A percentile compares a stretch with the other conserved stretches of the same genome.
Conservation (phyloP, 2,329 filamentous ascomycete species). For the Immersiporthe knoxdaviesiana region DNA sequence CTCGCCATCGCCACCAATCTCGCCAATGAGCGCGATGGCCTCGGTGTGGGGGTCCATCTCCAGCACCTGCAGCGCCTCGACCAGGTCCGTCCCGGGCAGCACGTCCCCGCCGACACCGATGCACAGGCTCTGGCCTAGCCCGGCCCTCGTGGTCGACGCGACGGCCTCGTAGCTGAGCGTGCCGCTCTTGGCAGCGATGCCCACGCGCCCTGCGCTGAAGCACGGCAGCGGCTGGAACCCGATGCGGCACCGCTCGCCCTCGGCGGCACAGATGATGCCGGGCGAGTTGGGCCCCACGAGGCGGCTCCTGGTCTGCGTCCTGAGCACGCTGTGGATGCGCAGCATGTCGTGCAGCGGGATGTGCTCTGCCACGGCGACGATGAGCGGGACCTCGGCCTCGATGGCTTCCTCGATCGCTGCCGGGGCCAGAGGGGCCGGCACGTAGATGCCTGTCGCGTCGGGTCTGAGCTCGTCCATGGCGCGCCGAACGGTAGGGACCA, state of each 20-base stretch:
- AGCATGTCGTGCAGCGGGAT: slow-evolving; percentile 79
- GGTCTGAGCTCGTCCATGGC: slow-evolving; percentile 73
- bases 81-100: slow-evolving; percentile 73
- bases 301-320: slow-evolving; percentile 71
- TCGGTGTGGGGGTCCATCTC: slow-evolving; percentile 69
- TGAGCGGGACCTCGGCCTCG: slow-evolving; percentile 75
- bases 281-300: slow-evolving; percentile 82
- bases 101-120: slow-evolving; percentile 80
- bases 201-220: slow-evolving; percentile 71
- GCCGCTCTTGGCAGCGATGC: slow-evolving; percentile 79
- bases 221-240: slow-evolving; percentile 78
- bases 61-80: slow-evolving; percentile 70
- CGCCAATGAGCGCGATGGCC: slow-evolving; percentile 73
- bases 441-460: slow-evolving; percentile 79
- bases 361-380: slow-evolving; percentile 80
- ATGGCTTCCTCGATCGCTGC: slow-evolving; percentile 79
- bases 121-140: slow-evolving; percentile 75
- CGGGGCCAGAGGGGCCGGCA: slow-evolving; percentile 73
- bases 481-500: slow-evolving; percentile 68
- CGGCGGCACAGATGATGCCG: slow-evolving; percentile 76
- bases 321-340: slow-evolving; percentile 68
- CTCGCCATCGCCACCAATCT: slow-evolving; percentile 72
- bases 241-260: slow-evolving; percentile 66
- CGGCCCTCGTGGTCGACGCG: slow-evolving; percentile 72
- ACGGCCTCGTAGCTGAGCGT: slow-evolving; percentile 82